These are phyloP conservation scores for Candida maesae DNA, from an alignment of 805 yeast species.

Conservation along the genomic window DNA sequence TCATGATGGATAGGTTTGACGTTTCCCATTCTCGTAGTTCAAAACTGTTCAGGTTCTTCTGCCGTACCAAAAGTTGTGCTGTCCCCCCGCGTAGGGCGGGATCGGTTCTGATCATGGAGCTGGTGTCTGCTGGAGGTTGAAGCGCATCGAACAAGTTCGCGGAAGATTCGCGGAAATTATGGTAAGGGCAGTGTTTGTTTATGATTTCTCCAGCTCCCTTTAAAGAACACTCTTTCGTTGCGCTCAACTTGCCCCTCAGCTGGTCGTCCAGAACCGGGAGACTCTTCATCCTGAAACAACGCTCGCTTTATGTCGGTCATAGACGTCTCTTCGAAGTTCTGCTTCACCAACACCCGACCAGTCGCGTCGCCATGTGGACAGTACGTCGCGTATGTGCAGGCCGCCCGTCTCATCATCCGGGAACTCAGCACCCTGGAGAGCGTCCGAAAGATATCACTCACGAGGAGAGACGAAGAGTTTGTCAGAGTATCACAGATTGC, in stretches of 20 bases:
- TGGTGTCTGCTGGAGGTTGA: too few species aligned
- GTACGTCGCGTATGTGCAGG: constrained; percentile 15
- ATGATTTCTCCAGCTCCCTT: too few species aligned
- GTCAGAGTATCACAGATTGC: constrained; percentile 15
- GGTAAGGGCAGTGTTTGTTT: not conserved
- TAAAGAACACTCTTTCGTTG: too few species aligned
- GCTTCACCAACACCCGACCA: constrained; percentile 12
- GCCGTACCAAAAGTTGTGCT: too few species aligned
- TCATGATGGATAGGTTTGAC: constrained; percentile 37
- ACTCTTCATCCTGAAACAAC: too few species aligned
- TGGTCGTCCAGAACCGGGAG: too few species aligned
- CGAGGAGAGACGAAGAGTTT: constrained; percentile 1
- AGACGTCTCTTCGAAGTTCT: constrained; percentile 15
- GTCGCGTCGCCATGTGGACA: constrained; percentile 14
- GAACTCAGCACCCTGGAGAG: constrained; percentile 12
- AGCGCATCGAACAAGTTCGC: not conserved
- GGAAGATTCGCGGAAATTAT: not conserved
- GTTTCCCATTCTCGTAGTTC: constrained; percentile 20
- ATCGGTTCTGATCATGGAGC: too few species aligned
- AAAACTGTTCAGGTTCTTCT: too few species aligned
- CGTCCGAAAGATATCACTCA: constrained; percentile 7
- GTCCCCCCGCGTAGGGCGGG: too few species aligned
- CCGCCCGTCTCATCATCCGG: constrained; percentile 15
- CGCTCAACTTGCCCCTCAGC: too few species aligned
- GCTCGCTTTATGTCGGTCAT: constrained; percentile 14